phyloP scores from a whole-genome alignment of 805 yeast genomes.

The Starmerella bacillaris region DNA sequence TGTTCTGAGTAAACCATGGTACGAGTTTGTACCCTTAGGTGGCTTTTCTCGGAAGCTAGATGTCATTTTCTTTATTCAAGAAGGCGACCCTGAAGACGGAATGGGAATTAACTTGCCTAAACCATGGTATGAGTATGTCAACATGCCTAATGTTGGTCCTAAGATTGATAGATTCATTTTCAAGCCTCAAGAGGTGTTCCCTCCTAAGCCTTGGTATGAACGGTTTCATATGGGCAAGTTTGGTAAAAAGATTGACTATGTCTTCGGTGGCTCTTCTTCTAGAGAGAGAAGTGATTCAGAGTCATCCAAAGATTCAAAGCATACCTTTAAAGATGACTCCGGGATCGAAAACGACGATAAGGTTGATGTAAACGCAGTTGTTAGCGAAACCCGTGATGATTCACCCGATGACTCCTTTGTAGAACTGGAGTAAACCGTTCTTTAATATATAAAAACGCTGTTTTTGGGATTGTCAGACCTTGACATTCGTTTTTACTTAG shows the following conservation, averaged over 20 bases:
- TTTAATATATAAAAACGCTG: no score
- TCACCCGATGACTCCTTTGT: no score
- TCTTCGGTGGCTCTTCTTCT: background rate
- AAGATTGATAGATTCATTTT: slow-evolving; percentile 1
- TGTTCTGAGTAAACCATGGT: slow-evolving; percentile 14
- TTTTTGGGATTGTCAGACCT: no score
- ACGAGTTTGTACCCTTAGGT: slow-evolving; percentile 20
- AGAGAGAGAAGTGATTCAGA: no score
- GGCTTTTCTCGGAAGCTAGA: slow-evolving; percentile 3
- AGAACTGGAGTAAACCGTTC: no score
- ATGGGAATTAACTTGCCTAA: background rate
- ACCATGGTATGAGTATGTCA: slow-evolving; percentile 1
- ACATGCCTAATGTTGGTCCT: slow-evolving; percentile 1
- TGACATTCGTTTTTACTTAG: no score
- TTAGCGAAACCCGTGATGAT: no score
- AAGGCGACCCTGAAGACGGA: background rate
- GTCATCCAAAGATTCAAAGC: no score
- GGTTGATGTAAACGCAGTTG: no score
- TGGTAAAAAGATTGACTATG: background rate
- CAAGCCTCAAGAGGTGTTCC: slow-evolving; percentile 1
- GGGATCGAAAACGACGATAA: no score
- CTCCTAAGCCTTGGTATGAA: slow-evolving; percentile 23
- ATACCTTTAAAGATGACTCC: no score
- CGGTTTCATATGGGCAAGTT: background rate
- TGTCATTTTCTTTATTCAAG: slow-evolving; percentile 6